Evolutionary conservation across 805 yeast species (phyloP).

Genomic region (Brettanomyces nanus): DNA sequence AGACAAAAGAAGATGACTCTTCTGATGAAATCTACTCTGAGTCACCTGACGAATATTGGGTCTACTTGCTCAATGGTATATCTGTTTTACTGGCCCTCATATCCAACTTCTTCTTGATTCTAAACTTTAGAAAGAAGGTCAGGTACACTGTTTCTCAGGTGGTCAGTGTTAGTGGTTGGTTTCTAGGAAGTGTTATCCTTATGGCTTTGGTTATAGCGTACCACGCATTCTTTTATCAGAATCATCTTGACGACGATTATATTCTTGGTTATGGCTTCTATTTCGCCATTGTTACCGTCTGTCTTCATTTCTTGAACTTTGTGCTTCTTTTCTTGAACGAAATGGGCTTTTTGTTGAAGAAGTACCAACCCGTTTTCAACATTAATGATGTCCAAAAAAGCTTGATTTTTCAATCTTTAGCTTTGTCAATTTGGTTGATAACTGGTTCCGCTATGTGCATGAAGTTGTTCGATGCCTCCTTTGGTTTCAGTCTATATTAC

Average conservation of each 20-base stretch:
- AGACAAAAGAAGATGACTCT: conserved; percentile 7
- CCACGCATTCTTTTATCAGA: conserved; percentile 15
- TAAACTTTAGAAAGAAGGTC: conserved; percentile 57
- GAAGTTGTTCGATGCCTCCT: conserved; percentile 36
- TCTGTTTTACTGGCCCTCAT: conserved; percentile 56
- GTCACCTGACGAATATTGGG: conserved; percentile 30
- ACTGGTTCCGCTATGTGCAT: conserved; percentile 61
- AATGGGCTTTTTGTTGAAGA: conserved; percentile 47
- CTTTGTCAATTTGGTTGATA: conserved; percentile 59
- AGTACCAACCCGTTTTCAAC: conserved; percentile 67
- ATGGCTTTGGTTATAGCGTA: conserved; percentile 37
- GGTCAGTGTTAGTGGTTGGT: conserved; percentile 58
- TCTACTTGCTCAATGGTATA: conserved; percentile 50
- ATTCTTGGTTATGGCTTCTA: conserved; percentile 61
- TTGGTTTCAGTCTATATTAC: conserved; percentile 64
- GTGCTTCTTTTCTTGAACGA: conserved; percentile 47
- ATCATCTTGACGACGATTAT: conserved; percentile 12
- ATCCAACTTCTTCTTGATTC: conserved; percentile 60
- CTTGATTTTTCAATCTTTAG: conserved; percentile 63
- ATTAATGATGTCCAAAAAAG: conserved; percentile 60
- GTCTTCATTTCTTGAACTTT: conserved; percentile 53
- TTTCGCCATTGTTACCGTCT: conserved; percentile 63
- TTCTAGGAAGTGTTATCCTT: conserved; percentile 47
- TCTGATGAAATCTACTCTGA: conserved; percentile 9
- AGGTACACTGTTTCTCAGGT: conserved; percentile 54